Conservation (phyloP, 1,284 basidiomycete genomes). For the Pseudozyma hubeiensis region DNA sequence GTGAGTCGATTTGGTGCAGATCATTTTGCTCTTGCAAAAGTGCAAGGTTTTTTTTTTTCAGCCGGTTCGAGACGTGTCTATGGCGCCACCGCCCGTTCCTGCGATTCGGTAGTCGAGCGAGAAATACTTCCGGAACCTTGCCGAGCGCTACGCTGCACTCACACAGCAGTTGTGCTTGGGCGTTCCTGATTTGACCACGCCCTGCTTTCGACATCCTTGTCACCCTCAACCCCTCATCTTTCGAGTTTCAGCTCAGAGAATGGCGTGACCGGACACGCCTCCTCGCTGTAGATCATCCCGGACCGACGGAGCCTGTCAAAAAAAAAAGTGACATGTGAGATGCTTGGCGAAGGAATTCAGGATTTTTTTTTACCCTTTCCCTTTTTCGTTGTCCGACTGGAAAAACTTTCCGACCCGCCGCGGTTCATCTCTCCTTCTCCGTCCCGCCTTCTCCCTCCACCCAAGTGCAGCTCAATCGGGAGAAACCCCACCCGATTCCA, state of each 20-base stretch:
- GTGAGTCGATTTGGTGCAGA: not conserved
- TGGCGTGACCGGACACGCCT: not conserved
- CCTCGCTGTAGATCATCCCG: too few relatives aligned
- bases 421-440: slow-evolving; percentile 1
- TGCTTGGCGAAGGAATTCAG: too few relatives aligned
- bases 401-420: slow-evolving; percentile 1
- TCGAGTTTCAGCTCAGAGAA: not conserved
- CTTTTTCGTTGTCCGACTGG: too few relatives aligned
- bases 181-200: not conserved
- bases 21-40: too few relatives aligned
- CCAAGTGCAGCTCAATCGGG: too few relatives aligned
- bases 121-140: not conserved
- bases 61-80: not conserved
- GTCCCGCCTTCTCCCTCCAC: too few relatives aligned
- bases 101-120: not conserved
- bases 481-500: too few relatives aligned
- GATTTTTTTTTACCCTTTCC: too few relatives aligned
- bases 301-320: not conserved
- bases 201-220: not conserved
- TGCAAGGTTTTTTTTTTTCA: too few relatives aligned
- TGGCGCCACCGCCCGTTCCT: not conserved
- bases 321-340: not conserved
- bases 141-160: not conserved
- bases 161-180: not conserved
- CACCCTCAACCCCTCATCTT: too few relatives aligned